phyloP scores from a whole-genome alignment of 441 rosid genomes.

The Adansonia rubrostipa region DNA sequence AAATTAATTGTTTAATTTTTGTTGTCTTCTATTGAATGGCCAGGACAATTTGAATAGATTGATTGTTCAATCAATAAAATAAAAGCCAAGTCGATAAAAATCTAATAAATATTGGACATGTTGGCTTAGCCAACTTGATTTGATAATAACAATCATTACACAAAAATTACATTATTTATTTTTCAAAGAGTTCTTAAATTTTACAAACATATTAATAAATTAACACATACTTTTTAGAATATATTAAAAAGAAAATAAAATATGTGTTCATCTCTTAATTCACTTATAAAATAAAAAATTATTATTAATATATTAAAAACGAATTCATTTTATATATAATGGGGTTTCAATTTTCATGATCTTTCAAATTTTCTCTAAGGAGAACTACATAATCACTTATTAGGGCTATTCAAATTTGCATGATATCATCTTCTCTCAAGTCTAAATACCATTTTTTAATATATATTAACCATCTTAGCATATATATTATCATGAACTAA shows the following conservation, averaged over 20 bases:
- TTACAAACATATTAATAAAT: no score
- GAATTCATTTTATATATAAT: no score
- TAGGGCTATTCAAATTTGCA: constrained; percentile 1
- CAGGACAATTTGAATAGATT: neutral
- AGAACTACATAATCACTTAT: neutral
- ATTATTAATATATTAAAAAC: no score
- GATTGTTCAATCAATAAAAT: neutral
- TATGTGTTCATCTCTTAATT: no score
- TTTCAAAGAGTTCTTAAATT: no score
- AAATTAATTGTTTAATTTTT: neutral
- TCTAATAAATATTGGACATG: neutral
- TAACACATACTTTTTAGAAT: no score
- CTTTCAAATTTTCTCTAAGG: neutral
- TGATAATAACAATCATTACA: neutral
- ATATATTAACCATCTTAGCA: neutral
- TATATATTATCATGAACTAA: neutral
- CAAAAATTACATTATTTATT: neutral
- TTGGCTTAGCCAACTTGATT: neutral
- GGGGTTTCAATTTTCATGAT: neutral
- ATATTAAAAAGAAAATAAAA: no score
- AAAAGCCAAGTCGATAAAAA: neutral
- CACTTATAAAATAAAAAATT: no score
- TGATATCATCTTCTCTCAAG: neutral
- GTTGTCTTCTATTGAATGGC: neutral
- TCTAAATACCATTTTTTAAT: neutral